These are phyloP conservation scores for Nakazawaea populi DNA, from an alignment of 805 yeast genomes.

Conservation along the genomic window DNA sequence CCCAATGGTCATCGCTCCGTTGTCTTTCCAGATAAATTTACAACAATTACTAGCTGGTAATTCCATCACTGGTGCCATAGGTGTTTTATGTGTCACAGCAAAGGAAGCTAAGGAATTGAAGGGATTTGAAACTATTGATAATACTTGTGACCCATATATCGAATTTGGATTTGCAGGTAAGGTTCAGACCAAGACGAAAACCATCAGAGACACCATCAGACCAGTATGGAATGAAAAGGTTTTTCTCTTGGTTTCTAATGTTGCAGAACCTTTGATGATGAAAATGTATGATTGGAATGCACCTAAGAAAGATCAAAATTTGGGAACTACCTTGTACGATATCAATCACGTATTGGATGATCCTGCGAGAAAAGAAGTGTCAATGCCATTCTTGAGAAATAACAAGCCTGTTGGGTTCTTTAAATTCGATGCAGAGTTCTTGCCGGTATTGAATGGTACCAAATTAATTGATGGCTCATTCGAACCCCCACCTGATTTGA, in stretches of 20 bases:
- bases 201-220: constrained; percentile 55
- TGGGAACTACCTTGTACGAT: constrained; percentile 75
- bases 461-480: constrained; percentile 74
- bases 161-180: constrained; percentile 56
- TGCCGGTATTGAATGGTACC: constrained; percentile 64
- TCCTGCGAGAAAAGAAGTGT: constrained; percentile 40
- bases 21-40: constrained; percentile 87
- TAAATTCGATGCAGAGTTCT: constrained; percentile 62
- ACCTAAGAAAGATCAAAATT: constrained; percentile 64
- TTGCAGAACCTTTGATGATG: constrained; percentile 78
- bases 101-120: constrained; percentile 63
- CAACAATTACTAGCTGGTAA: constrained; percentile 87
- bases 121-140: constrained; percentile 64
- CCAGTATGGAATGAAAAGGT: constrained; percentile 87
- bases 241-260: constrained; percentile 61
- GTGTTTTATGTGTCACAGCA: constrained; percentile 69
- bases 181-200: constrained; percentile 62
- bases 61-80: constrained; percentile 74
- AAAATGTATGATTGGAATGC: constrained; percentile 74
- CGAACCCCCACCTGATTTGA: constrained; percentile 84
- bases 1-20: constrained; percentile 82
- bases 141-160: constrained; percentile 87
- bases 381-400: constrained; percentile 65
- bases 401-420: constrained; percentile 79
- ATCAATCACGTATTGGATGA: constrained; percentile 58